A percentile compares a stretch with the other conserved stretches of the same genome.
phyloP scores from a whole-genome alignment of 1,284 basidiomycete species.

The Trichosporon ovoides region DNA sequence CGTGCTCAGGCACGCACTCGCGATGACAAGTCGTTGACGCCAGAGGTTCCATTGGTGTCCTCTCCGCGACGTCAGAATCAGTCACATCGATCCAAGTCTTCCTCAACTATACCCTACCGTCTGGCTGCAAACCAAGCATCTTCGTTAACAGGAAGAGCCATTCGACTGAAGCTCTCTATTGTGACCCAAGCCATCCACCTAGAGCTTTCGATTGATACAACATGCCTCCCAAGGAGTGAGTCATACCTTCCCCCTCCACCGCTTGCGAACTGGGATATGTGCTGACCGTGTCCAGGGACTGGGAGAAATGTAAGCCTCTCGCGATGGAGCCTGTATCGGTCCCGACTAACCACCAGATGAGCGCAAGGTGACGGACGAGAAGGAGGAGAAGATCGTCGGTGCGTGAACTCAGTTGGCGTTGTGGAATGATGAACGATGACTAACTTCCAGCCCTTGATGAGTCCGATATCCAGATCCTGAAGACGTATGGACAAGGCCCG shows the following conservation, averaged over 20 bases:
- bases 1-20: too few species aligned
- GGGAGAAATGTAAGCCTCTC: slow-evolving; percentile 80
- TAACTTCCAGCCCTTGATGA: slow-evolving; percentile 77
- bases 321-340: neutral
- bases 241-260: neutral
- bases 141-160: neutral
- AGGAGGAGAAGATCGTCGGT: slow-evolving; percentile 90
- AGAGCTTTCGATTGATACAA: slow-evolving; percentile 69
- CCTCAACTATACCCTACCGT: too few species aligned
- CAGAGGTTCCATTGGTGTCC: too few species aligned
- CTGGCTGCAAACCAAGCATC: neutral
- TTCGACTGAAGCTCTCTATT: neutral
- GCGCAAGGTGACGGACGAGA: slow-evolving; percentile 73
- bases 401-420: slow-evolving; percentile 33
- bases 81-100: too few species aligned
- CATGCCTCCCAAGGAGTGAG: neutral
- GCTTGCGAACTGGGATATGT: neutral
- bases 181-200: slow-evolving; percentile 48
- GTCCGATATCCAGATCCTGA: slow-evolving; percentile 97
- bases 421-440: neutral
- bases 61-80: too few species aligned
- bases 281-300: slow-evolving; percentile 59
- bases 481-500: slow-evolving; percentile 99
- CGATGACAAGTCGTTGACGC: too few species aligned
- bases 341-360: slow-evolving; percentile 53